Conservation (phyloP, 2,329 filamentous ascomycete species). For the Balansia obtecta region DNA sequence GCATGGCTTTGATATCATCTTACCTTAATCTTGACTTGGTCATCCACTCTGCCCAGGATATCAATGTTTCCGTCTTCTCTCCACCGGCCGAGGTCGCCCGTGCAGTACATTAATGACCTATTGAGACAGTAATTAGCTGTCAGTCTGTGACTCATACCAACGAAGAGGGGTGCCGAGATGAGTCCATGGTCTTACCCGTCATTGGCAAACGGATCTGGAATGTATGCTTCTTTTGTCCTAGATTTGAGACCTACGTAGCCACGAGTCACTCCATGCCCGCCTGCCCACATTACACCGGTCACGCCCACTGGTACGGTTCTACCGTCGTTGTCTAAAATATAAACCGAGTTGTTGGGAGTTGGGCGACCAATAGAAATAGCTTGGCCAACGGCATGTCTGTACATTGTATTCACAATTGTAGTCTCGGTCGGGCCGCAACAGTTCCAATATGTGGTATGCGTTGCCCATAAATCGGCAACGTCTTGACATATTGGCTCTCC, state of each 20-base stretch:
- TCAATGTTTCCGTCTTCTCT: slow-evolving; percentile 38
- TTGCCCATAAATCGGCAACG: slow-evolving; percentile 44
- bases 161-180: neutral
- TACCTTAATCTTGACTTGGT: slow-evolving; percentile 49
- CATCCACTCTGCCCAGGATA: slow-evolving; percentile 44
- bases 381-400: slow-evolving; percentile 32
- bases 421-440: slow-evolving; percentile 49
- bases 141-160: slow-evolving; percentile 4
- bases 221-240: slow-evolving; percentile 36
- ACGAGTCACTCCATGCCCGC: slow-evolving; percentile 39
- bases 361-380: slow-evolving; percentile 41
- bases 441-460: slow-evolving; percentile 37
- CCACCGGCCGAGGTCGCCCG: slow-evolving; percentile 46
- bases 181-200: slow-evolving; percentile 31
- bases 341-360: slow-evolving; percentile 43
- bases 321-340: slow-evolving; percentile 36
- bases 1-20: neutral
- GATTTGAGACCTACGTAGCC: slow-evolving; percentile 43
- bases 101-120: slow-evolving; percentile 44
- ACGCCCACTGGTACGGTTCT: slow-evolving; percentile 32
- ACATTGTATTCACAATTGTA: slow-evolving; percentile 46
- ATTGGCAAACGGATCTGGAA: slow-evolving; percentile 35
- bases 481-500: slow-evolving; percentile 37
- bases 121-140: slow-evolving; percentile 5
- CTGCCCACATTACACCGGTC: slow-evolving; percentile 43